Evolutionary conservation across 768 basidiomycete species (phyloP).

Genomic region (Lyophyllum decastes): DNA sequence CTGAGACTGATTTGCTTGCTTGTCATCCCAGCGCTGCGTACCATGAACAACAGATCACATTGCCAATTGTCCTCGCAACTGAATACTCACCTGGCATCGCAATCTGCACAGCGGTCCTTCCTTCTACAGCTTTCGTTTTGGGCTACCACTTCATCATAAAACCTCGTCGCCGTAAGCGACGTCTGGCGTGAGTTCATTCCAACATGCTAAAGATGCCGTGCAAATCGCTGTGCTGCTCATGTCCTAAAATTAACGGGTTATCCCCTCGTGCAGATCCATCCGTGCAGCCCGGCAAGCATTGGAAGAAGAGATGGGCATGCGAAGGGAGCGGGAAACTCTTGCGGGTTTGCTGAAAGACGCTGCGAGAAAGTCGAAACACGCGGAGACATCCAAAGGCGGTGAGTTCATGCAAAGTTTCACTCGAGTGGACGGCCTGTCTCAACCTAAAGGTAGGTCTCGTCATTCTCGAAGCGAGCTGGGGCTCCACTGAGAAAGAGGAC

Average conservation of each 20-base stretch:
- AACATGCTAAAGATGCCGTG: not conserved
- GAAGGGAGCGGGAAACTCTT: slow-evolving; percentile 65
- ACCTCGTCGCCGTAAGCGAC: slow-evolving; percentile 53
- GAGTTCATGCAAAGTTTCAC: slow-evolving; percentile 14
- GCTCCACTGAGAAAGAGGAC: slow-evolving; percentile 50
- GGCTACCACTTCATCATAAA: slow-evolving; percentile 60
- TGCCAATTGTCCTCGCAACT: slow-evolving; percentile 60
- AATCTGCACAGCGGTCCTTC: slow-evolving; percentile 52
- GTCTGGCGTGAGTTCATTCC: slow-evolving; percentile 48
- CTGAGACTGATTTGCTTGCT: not conserved
- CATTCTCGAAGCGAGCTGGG: slow-evolving; percentile 75
- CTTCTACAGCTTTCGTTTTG: slow-evolving; percentile 52
- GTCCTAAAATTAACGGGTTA: not conserved
- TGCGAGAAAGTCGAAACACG: slow-evolving; percentile 61
- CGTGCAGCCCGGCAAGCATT: slow-evolving; percentile 61
- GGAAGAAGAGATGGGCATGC: slow-evolving; percentile 64
- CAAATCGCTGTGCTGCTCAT: not conserved
- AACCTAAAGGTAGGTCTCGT: slow-evolving; percentile 58
- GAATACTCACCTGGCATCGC: slow-evolving; percentile 48
- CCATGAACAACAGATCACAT: slow-evolving; percentile 54
- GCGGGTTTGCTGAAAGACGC: slow-evolving; percentile 64
- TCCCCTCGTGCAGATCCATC: slow-evolving; percentile 53
- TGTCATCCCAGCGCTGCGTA: slow-evolving; percentile 47
- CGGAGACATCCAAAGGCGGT: slow-evolving; percentile 73
- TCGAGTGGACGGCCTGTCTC: slow-evolving; percentile 13